These are phyloP conservation scores for Colletotrichum lini DNA, from an alignment of 2,329 filamentous ascomycete genomes.

Conservation along the genomic window DNA sequence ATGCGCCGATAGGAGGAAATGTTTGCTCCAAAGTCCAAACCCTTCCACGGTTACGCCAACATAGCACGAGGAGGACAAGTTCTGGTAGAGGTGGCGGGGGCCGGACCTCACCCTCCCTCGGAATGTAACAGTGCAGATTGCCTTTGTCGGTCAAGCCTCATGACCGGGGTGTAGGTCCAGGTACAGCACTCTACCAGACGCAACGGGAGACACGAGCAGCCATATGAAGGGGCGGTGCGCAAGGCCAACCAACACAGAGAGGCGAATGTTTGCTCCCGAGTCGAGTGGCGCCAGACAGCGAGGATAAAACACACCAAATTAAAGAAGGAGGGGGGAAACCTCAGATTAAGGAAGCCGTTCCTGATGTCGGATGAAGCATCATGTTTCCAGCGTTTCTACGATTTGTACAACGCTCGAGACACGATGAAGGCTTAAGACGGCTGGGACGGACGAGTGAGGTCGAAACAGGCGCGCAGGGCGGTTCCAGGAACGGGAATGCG, in stretches of 20 bases:
- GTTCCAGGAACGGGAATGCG: conserved; percentile 41
- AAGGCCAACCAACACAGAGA: conserved; percentile 1
- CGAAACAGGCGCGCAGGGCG: conserved; percentile 37
- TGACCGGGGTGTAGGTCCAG: conserved; percentile 19
- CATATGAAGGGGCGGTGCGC: conserved; percentile 26
- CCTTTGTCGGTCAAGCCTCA: conserved; percentile 38
- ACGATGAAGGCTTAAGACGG: conserved; percentile 3
- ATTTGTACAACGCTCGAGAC: conserved; percentile 5
- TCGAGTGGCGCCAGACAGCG: conserved; percentile 17
- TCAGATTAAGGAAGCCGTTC: neutral
- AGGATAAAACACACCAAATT: conserved; percentile 3
- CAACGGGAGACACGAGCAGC: conserved; percentile 9
- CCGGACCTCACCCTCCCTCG: conserved; percentile 12
- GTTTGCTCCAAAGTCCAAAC: conserved; percentile 1
- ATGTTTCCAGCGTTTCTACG: neutral
- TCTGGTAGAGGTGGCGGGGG: neutral
- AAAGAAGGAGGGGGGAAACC: neutral
- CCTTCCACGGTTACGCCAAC: neutral
- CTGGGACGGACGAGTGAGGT: conserved; percentile 26
- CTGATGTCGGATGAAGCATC: neutral
- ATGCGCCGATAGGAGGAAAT: conserved; percentile 41
- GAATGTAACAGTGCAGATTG: conserved; percentile 40
- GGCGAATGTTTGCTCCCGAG: conserved; percentile 26
- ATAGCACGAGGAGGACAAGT: neutral
- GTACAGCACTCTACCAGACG: conserved; percentile 30